A percentile compares a stretch with the other conserved stretches of the same genome.
phyloP scores from a whole-genome alignment of 1,284 basidiomycete genomes.

The Blastosporella zonata region DNA sequence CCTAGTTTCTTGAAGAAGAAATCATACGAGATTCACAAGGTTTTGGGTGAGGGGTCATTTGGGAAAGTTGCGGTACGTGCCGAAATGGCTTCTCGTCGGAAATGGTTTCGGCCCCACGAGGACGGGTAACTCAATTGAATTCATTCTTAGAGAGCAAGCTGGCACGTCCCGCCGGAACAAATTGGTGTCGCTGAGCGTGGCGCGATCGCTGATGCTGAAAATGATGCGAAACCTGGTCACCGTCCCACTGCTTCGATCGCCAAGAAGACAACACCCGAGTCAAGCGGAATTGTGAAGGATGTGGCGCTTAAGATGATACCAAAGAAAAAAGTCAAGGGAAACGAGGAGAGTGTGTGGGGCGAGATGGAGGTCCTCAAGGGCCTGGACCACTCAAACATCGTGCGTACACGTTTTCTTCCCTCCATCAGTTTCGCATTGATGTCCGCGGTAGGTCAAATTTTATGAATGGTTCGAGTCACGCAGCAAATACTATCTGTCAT shows the following conservation, averaged over 20 bases:
- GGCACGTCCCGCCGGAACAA: conserved; percentile 67
- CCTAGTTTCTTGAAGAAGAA: conserved; percentile 84
- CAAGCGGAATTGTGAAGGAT: conserved; percentile 45
- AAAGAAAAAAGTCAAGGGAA: conserved; percentile 90
- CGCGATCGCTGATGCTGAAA: conserved; percentile 37
- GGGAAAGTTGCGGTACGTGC: conserved; percentile 80
- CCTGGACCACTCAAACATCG: conserved; percentile 87
- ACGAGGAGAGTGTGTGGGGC: conserved; percentile 79
- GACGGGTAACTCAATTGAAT: conserved; percentile 1
- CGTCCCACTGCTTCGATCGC: conserved; percentile 24
- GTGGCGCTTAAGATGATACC: conserved; percentile 88
- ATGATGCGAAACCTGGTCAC: conserved; percentile 18
- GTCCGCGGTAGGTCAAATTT: conserved; percentile 70
- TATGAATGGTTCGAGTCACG: conserved; percentile 93
- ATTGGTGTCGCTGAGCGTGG: conserved; percentile 54
- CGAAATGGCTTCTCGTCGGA: conserved; percentile 1
- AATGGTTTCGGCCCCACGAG: background rate
- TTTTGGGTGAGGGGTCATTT: conserved; percentile 80
- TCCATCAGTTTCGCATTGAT: conserved; percentile 7
- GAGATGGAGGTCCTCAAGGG: conserved; percentile 91
- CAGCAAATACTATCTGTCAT: conserved; percentile 87
- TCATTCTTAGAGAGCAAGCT: conserved; percentile 58
- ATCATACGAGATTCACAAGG: conserved; percentile 68
- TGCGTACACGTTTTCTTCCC: conserved; percentile 34
- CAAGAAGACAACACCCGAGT: conserved; percentile 20